phyloP scores from a whole-genome alignment of 2,329 filamentous ascomycete genomes.

The Penicillium sp. region DNA sequence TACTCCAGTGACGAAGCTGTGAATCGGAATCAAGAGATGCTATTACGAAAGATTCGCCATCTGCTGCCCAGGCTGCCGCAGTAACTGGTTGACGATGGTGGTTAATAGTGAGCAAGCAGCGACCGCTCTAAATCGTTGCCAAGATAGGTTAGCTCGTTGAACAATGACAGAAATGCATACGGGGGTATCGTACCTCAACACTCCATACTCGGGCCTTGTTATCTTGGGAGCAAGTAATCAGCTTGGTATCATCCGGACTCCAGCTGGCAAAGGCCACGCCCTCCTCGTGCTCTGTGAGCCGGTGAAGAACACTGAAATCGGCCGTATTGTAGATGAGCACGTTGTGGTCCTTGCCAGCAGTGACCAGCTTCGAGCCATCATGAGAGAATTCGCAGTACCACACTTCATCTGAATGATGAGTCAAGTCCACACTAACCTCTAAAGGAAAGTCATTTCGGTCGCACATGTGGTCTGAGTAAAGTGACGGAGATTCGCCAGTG shows the following conservation, averaged over 20 bases:
- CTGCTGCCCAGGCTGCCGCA: constrained; percentile 83
- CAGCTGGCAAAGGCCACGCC: constrained; percentile 82
- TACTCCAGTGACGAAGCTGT: constrained; percentile 71
- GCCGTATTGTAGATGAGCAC: constrained; percentile 82
- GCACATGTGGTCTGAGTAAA: constrained; percentile 88
- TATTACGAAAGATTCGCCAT: constrained; percentile 76
- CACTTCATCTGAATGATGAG: constrained; percentile 76
- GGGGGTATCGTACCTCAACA: constrained; percentile 54
- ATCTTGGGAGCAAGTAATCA: constrained; percentile 82
- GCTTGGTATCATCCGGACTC: constrained; percentile 86
- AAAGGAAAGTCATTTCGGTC: constrained; percentile 78
- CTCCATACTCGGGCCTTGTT: constrained; percentile 76
- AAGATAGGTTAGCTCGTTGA: constrained; percentile 10
- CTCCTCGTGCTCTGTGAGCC: constrained; percentile 65
- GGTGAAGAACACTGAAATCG: constrained; percentile 66
- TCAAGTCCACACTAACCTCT: constrained; percentile 69
- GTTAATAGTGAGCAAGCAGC: constrained; percentile 63
- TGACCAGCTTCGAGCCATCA: constrained; percentile 79
- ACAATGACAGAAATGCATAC: neutral
- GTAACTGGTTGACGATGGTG: constrained; percentile 83
- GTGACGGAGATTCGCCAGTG: constrained; percentile 71
- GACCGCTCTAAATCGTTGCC: constrained; percentile 57
- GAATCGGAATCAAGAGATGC: constrained; percentile 70
- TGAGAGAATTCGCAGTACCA: constrained; percentile 93
- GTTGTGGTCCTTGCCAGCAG: constrained; percentile 72